A percentile compares a stretch with the other conserved stretches of the same genome.
These are phyloP conservation scores for Botryotinia narcissicola DNA, from an alignment of 2,329 filamentous ascomycete species.

Conservation along the genomic window DNA sequence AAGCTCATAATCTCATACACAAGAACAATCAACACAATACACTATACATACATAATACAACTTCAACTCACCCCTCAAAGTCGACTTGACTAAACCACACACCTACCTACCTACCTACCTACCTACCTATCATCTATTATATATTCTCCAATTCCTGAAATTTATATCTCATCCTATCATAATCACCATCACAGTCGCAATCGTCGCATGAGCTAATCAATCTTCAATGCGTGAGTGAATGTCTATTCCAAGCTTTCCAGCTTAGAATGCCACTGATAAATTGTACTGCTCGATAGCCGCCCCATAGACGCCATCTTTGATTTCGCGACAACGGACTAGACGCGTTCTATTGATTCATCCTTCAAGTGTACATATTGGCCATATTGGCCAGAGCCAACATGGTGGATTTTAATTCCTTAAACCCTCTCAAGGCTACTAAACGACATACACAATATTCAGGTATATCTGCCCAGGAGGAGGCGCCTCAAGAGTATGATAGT, in stretches of 20 bases:
- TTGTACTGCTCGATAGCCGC: not conserved
- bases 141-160: not conserved
- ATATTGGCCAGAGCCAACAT: constrained; percentile 39
- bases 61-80: not conserved
- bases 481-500: constrained; percentile 28
- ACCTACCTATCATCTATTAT: not conserved
- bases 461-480: constrained; percentile 20
- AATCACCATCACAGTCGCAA: not conserved
- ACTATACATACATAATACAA: not conserved
- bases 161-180: not conserved
- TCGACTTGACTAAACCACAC: not conserved
- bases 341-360: not conserved
- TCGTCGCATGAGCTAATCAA: not conserved
- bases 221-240: constrained; percentile 8
- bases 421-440: constrained; percentile 42
- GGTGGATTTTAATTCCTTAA: constrained; percentile 47
- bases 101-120: not conserved
- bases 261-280: not conserved
- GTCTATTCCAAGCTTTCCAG: not conserved
- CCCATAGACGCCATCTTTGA: not conserved
- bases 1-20: not conserved
- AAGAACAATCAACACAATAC: not conserved
- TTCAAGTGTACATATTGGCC: constrained; percentile 7
- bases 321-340: not conserved
- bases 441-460: constrained; percentile 32